Base-by-base conservation (phyloP, 306 rosid genomes). In the Prunus armeniaca region DNA sequence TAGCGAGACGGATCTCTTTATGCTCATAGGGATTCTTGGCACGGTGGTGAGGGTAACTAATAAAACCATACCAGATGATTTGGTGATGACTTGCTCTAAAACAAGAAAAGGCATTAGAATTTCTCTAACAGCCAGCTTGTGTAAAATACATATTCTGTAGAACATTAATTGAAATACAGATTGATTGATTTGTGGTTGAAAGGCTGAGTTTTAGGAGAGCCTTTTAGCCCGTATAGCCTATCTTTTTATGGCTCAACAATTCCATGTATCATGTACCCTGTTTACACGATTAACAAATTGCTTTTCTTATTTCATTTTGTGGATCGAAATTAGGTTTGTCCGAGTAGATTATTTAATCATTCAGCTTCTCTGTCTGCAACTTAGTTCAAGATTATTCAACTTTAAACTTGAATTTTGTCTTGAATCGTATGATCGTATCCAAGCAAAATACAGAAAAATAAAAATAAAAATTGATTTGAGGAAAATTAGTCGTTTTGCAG, bases 191-290 rank as follows among this genome's bases (percentile, higher is more conserved):
- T 70, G 32, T 30, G 6, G n/a, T 68, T 62, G 8, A 54, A 54
- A 46, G 84, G 84, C 72, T 43, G 46, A 70, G 73, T 81, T 81
- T 76, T 81, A 65, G 19, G 25, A 77, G 46, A 65, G 84, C 84
- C 78, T 72, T 64, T 24, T 67, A 71, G 24, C 80, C 54, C 12
- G 51, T 67, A 9, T 66, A 10, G 27, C 70, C 3, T 74, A 75
- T 61, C 43, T 67, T 28, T 71, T 14, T 27, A 55, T 58, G 57
- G 25, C 18, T 14, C 6, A 43, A 52, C 71, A 30, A 24, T 22
- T 47, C 14, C 47, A 12, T 63, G 71, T 30, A 63, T 49, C 57
- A 61, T 12, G 19, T 14, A 34, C 20, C 24, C 12, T 28, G 56
- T 47, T 73, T 24, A 5, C 19, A 41, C 17, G 24, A 22, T 72